Base-by-base conservation (phyloP, 2,329 filamentous ascomycete genomes). In the Scedosporium dehoogii region DNA sequence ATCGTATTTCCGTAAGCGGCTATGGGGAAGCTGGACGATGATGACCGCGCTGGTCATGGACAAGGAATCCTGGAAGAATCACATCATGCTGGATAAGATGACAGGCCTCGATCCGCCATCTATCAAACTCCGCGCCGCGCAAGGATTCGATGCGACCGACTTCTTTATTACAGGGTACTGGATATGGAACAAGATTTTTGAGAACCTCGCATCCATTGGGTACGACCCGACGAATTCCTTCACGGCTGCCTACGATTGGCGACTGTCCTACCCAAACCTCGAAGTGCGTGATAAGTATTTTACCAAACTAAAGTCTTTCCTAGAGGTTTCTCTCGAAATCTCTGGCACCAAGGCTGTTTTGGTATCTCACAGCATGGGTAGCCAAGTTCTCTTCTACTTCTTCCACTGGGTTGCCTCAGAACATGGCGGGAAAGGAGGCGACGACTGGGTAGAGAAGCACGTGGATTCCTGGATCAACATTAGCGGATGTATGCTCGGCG, bases 21-120 rank as follows among this genome's bases (percentile, higher is more conserved):
- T 99, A 59, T 99, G 94, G 94, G 94, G 94, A 4, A 96, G 91
- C 68, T 99, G 96, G 94, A 96, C 85, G 66, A 99, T 99, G 94
- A 97, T 99, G 92, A 85, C 89, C 59, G 93, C 94, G 0, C 77
- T 99, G 66, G 91, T 99, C 1, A 76, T 96, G 69, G 94, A 97
- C 73, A 97, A 97, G 75, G 87, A 96, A 29, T 82, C 84, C 41
- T 99, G 94, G 94, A 99, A 97, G 79, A 87, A 80, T 69, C 94
- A 99, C 73, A 91, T 99, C 68, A 97, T 97, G 92, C 82, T 99
- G 10, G 94, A 99, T 74, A 92, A 93, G 73, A 75, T 85, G 44
- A 97, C 93, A 0, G 94, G 94, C 0, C 79, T 99, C 23, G 94
- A 99, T 72, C 94, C 94, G 1, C 90, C 92, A 0, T 86, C 87